Base-by-base conservation (phyloP, 2,329 filamentous ascomycete species). In the Parastagonospora nodorum region DNA sequence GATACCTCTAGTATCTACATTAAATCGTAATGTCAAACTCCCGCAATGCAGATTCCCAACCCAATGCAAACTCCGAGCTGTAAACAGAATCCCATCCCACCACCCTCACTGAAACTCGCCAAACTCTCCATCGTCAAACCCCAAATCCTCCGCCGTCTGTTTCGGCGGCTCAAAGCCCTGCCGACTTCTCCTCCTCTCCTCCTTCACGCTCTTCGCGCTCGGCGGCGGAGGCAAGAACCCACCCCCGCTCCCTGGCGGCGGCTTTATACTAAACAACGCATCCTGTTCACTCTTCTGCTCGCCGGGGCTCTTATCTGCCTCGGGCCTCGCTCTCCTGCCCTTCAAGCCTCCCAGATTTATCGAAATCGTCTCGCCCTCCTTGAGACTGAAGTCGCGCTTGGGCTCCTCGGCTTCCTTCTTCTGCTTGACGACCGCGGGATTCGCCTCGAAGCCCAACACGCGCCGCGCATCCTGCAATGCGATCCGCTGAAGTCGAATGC, bases 101-200 rank as follows among this genome's bases (percentile, higher is more conserved):
- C 43, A 41, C 41, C 14, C 62, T 64, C 19, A 82, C 65, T 83
- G 80, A 76, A 95, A 95, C 74, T 95, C 90, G 15, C 90, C 90
- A 82, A 92, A 92, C 67, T 93, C 88, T 1, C 90, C 91, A 69
- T 96, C 89, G 66, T 95, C 90, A 64, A 94, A 94, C 0, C 90
- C 90, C 58, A 93, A 66, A 51, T 91, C 86, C 66, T 86, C 71
- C 12, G 78, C 77, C 35, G 74, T 74, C 45, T 63, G 63, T 19
- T 57, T 58, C 2, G 50, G 46, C 40, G 54, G 51, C 49, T 73
- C 69, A 42, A 69, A 71, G n/a, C 53, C 77, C 65, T 77, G 80
- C 71, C 78, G 72, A 58, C 77, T 80, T 63, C 75, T 72, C 63
- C 82, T 79, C 74, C 84, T 82, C 72, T 85, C 80, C 45, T 83